Base-by-base conservation (phyloP, 371 early-diverging fungal genomes). In the Coemansia sp. region DNA sequence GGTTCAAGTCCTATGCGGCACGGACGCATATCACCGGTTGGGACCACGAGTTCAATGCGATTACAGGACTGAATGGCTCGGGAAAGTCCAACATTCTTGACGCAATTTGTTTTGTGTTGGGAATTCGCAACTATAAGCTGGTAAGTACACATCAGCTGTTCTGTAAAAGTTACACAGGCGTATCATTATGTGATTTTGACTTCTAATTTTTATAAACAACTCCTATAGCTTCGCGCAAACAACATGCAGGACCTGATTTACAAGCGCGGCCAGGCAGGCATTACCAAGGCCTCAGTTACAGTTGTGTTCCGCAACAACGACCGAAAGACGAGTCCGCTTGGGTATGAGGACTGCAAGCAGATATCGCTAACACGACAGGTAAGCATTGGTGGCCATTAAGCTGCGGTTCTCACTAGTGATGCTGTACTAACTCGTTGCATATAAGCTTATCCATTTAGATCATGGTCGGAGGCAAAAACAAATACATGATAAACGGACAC, bases 81-180 rank as follows among this genome's bases (percentile, higher is more conserved):
- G 99, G 99, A 46, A 99, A 99, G 80, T 97, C 97, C 19, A 99
- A 99, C 83, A 93, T 99, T 58, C 84, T 99, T 26, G 99, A 99
- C 80, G 97, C 98, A 24, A 97, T 99, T 71, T 96, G 99, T 75
- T 99, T 99, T 84, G 99, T 95, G 5, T 85, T 99, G 21, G 99
- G 99, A 21, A 94, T 99, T 55, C 90, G 93, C 61, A 93, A 93
- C 65, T 80, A 80, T 64, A 80, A 80, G 92, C 92, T 85, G 65
- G 78, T 56, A 60, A 53, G 70, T 46, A 41, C 19, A 8, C 17
- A 17, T 19, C 17, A 9, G n/a, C 9, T 9, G 19, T n/a, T 21
- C 6, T 5, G 49, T 17, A 19, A 19, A 4, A 21, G 7, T 19
- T 49, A 17, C 1, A 7, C 49, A 17, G 19, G 8, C 49, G 26